A percentile compares a stretch with the other conserved stretches of the same genome.
Evolutionary conservation across 2,329 filamentous ascomycete species (phyloP).

Genomic region (Pseudocercospora eumusae): DNA sequence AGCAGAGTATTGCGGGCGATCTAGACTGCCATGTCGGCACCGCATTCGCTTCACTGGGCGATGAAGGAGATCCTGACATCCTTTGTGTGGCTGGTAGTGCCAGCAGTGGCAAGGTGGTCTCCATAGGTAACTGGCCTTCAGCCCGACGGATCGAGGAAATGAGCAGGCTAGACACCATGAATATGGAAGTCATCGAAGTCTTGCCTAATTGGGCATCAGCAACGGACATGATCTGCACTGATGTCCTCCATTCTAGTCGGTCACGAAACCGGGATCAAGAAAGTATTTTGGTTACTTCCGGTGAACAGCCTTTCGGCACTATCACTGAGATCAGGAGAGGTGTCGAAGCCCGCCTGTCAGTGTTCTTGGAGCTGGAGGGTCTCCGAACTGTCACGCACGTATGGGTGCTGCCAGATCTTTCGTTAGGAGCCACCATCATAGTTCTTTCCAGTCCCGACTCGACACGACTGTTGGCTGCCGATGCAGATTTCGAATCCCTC

Average conservation of each 20-base stretch:
- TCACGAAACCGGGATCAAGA: constrained; percentile 25
- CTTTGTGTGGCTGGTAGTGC: constrained; percentile 76
- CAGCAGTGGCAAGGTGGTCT: constrained; percentile 60
- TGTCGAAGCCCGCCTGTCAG: constrained; percentile 41
- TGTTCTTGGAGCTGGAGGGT: constrained; percentile 30
- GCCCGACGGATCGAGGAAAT: constrained; percentile 47
- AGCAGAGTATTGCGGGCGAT: constrained; percentile 59
- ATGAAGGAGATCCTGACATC: constrained; percentile 69
- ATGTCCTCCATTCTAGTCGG: constrained; percentile 33
- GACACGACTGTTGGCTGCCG: constrained; percentile 28
- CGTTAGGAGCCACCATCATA: constrained; percentile 40
- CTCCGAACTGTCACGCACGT: constrained; percentile 37
- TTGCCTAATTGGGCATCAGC: constrained; percentile 64
- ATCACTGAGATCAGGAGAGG: constrained; percentile 49
- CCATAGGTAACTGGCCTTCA: constrained; percentile 34
- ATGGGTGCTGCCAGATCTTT: constrained; percentile 42
- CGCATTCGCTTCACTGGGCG: constrained; percentile 71
- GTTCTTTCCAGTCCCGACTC: constrained; percentile 40
- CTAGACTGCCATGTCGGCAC: constrained; percentile 74
- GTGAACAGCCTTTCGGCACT: constrained; percentile 47
- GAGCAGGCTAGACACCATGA: constrained; percentile 49
- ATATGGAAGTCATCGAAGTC: constrained; percentile 56
- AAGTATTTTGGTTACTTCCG: constrained; percentile 45
- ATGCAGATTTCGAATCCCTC: constrained; percentile 23
- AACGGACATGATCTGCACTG: constrained; percentile 47